Conservation (phyloP, 2,329 filamentous ascomycete genomes). For the Penicillium sp. region DNA sequence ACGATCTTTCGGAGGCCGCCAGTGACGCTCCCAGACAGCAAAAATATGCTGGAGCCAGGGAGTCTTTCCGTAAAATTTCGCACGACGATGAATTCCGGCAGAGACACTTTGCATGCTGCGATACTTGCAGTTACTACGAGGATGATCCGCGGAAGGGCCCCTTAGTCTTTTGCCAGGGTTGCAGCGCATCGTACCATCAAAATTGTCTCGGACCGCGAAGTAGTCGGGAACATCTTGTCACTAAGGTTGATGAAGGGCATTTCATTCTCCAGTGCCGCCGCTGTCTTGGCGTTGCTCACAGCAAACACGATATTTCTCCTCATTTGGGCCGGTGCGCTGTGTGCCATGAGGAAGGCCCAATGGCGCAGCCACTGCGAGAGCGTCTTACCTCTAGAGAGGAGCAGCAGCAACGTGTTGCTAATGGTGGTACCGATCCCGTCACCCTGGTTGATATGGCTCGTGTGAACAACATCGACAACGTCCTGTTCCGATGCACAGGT, state of each 20-base stretch:
- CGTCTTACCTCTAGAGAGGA: conserved; percentile 74
- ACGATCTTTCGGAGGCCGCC: conserved; percentile 36
- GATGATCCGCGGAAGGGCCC: conserved; percentile 58
- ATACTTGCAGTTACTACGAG: conserved; percentile 60
- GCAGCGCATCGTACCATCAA: conserved; percentile 77
- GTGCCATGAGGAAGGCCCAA: conserved; percentile 61
- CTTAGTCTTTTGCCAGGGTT: conserved; percentile 86
- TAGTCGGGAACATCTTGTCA: conserved; percentile 78
- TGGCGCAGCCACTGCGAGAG: conserved; percentile 70
- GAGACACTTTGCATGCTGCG: conserved; percentile 67
- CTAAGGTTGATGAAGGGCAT: conserved; percentile 69
- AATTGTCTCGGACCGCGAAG: conserved; percentile 71
- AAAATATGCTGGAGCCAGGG: conserved; percentile 59
- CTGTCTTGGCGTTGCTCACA: conserved; percentile 65
- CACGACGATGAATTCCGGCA: conserved; percentile 62
- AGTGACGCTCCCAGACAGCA: conserved; percentile 45
- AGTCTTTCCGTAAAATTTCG: conserved; percentile 64
- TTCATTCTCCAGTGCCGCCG: conserved; percentile 89
- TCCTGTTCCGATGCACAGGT: conserved; percentile 75
- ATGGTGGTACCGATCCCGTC: conserved; percentile 72
- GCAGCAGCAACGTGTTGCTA: conserved; percentile 74
- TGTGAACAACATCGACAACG: conserved; percentile 68
- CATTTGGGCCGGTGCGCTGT: conserved; percentile 65
- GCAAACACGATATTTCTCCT: conserved; percentile 67
- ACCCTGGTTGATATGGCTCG: conserved; percentile 57